These are phyloP conservation scores for Geopyxis carbonaria DNA, from an alignment of 495 filamentous ascomycete species.

Conservation along the genomic window DNA sequence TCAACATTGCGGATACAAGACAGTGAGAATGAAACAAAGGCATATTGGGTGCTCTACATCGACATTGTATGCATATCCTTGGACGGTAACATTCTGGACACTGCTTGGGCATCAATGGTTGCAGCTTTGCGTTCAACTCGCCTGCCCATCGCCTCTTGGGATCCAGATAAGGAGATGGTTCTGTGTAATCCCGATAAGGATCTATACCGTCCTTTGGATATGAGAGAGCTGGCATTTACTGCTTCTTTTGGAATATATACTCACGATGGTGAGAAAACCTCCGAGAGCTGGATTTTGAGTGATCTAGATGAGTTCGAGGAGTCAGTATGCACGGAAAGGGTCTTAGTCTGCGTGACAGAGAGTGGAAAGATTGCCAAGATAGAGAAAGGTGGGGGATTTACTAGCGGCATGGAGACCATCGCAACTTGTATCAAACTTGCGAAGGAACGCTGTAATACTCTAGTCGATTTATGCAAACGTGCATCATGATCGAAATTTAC, in stretches of 20 bases:
- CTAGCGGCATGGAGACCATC: constrained; percentile 12
- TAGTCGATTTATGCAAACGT: too few relatives aligned
- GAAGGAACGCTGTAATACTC: constrained; percentile 12
- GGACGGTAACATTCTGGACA: constrained; percentile 80
- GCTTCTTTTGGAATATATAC: constrained; percentile 52
- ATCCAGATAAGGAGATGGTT: constrained; percentile 59
- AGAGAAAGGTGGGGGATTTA: constrained; percentile 24
- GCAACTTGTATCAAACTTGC: constrained; percentile 16
- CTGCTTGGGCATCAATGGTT: constrained; percentile 67
- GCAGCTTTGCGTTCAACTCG: constrained; percentile 65
- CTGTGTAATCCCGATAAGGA: constrained; percentile 47
- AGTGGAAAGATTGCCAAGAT: constrained; percentile 19
- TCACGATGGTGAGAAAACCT: constrained; percentile 36
- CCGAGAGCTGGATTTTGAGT: constrained; percentile 54
- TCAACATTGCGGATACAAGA: constrained; percentile 28
- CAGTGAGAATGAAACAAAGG: constrained; percentile 38
- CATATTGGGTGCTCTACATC: constrained; percentile 88
- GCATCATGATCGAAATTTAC: too few relatives aligned
- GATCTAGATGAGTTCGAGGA: constrained; percentile 90
- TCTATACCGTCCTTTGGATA: constrained; percentile 31
- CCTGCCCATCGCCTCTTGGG: constrained; percentile 72
- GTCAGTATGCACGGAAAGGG: constrained; percentile 52
- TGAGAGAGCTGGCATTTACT: constrained; percentile 51
- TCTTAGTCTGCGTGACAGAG: constrained; percentile 30
- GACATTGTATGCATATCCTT: constrained; percentile 79